Conservation (phyloP, 257 asterid species). For the Anisodus acutangulus region DNA sequence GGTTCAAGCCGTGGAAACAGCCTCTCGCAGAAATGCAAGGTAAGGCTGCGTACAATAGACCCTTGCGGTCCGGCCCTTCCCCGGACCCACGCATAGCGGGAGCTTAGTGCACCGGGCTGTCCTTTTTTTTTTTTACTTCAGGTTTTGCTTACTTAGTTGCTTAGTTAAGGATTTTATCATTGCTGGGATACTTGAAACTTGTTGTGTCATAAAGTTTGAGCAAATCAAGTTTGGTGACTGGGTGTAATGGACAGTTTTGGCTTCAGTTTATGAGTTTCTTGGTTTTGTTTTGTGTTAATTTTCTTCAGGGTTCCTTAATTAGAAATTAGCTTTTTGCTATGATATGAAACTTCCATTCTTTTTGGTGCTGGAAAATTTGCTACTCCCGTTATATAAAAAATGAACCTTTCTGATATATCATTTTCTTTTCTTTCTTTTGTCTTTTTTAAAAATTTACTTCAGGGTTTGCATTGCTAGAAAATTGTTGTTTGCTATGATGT, state of each 20-base stretch:
- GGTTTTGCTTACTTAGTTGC: background rate
- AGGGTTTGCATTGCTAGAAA: too few relatives aligned
- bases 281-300: background rate
- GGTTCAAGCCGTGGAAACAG: too few relatives aligned
- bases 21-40: too few relatives aligned
- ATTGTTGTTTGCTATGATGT: too few relatives aligned
- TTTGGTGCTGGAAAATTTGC: background rate
- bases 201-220: background rate
- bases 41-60: too few relatives aligned
- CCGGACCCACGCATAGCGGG: too few relatives aligned
- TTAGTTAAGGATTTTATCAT: background rate
- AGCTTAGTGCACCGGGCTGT: too few relatives aligned
- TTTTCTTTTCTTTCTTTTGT: too few relatives aligned
- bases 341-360: background rate
- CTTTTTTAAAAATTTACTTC: too few relatives aligned
- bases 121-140: constrained; percentile 2
- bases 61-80: too few relatives aligned
- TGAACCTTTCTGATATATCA: too few relatives aligned
- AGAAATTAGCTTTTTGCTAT: background rate
- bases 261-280: background rate
- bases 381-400: too few relatives aligned
- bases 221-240: background rate
- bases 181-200: background rate
- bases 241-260: background rate
- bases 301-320: constrained; percentile 8